Evolutionary conservation across 306 rosid genomes (phyloP).

Genomic region (Pueraria montana): DNA sequence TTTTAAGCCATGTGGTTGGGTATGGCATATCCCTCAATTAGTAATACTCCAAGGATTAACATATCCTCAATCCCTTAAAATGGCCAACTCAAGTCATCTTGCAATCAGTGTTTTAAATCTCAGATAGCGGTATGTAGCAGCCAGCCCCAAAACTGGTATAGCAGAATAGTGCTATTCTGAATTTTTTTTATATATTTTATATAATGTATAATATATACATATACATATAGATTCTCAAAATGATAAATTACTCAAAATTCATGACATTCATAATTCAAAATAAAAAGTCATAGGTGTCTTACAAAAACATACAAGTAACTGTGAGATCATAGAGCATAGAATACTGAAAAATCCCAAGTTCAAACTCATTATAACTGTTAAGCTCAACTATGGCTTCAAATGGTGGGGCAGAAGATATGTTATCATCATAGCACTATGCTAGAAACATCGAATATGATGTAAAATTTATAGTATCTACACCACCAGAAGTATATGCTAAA

Average conservation of each 20-base stretch:
- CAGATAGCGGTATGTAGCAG: background rate
- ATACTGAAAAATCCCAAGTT: background rate
- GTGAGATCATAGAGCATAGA: background rate
- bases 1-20: background rate
- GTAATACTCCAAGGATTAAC: background rate
- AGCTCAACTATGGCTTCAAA: background rate
- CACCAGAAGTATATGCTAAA: constrained; percentile 24
- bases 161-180: background rate
- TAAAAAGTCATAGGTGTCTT: background rate
- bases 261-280: background rate
- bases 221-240: background rate
- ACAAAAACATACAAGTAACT: background rate
- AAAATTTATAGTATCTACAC: constrained; percentile 1
- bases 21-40: background rate
- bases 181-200: background rate
- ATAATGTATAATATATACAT: background rate
- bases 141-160: background rate
- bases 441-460: background rate
- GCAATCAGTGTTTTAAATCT: background rate
- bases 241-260: background rate
- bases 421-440: background rate
- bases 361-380: constrained; percentile 5
- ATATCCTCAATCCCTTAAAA: constrained; percentile 3
- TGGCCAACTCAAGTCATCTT: background rate
- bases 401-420: background rate